Base-by-base conservation (phyloP, 306 rosid genomes). In the Inga laurina region DNA sequence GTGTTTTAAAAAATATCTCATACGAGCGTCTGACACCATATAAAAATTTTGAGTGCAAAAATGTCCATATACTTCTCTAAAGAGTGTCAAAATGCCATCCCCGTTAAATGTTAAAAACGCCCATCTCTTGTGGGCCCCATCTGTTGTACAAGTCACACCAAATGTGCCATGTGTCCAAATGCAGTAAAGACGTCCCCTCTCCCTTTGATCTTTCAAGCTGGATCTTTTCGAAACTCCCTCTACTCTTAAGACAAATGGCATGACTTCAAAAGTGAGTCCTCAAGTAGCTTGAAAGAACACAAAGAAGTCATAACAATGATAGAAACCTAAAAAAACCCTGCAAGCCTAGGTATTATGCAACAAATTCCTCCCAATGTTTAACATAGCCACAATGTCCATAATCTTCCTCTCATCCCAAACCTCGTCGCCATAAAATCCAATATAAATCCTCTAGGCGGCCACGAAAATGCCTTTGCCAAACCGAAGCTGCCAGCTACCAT, bases 201-300 rank as follows among this genome's bases (percentile, higher is more conserved):
- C 34, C 34, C 34, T 32, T 2, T 32, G 34, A 1, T 32, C 34
- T 32, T 32, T 32, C 34, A 32, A 32, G 34, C 34, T 32, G 34
- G 2, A 32, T 32, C 34, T 32, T 32, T 32, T 32, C 34, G 1
- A 1, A 32, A 32, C 34, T 32, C 34, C 34, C 34, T 32, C 34
- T 32, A 32, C 34, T 79, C 95, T 85, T 13, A 98, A 95, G 83
- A 95, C 96, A 75, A 93, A 95, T 8, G 98, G 98, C 75, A 95
- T 97, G 15, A 95, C 90, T 15, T 98, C 98, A 86, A 93, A 93
- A 15, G 98, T 95, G 76, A 95, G 95, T 10, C 98, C 98, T 84
- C 98, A 95, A 2, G 98, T 93, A 57, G 97, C 98, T 87, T 93
- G 96, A 51, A 89, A 91, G 74, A 95, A 92, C 22, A 93, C 10